Percentiles rank a stretch among this genome's conserved stretches.
Conservation (phyloP, 768 basidiomycete species). For the Mycena galopus region DNA sequence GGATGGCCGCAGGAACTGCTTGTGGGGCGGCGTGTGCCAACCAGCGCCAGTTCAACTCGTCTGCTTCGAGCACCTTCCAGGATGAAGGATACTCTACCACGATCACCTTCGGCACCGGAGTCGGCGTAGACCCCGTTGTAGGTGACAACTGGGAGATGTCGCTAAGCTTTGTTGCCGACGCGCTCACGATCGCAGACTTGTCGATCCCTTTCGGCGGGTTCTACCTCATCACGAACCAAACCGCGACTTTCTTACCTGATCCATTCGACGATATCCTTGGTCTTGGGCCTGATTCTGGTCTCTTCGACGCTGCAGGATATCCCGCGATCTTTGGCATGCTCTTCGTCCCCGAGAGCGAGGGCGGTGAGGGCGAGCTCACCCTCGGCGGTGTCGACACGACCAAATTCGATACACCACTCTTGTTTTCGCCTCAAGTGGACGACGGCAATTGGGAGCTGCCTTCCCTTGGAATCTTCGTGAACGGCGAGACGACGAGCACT, state of each 20-base stretch:
- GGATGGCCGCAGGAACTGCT: constrained; percentile 19
- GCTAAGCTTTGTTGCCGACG: constrained; percentile 44
- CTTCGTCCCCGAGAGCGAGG: constrained; percentile 39
- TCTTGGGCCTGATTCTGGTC: constrained; percentile 39
- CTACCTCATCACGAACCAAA: constrained; percentile 51
- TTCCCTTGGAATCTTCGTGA: constrained; percentile 55
- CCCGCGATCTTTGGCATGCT: constrained; percentile 48
- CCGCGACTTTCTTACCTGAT: constrained; percentile 31
- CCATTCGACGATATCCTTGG: constrained; percentile 39
- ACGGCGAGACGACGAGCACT: constrained; percentile 61
- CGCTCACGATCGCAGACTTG: constrained; percentile 47
- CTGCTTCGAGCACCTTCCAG: constrained; percentile 24
- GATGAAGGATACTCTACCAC: not conserved
- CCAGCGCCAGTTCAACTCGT: constrained; percentile 28
- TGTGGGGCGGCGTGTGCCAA: too few relatives aligned
- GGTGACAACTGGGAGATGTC: constrained; percentile 44
- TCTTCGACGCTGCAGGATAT: constrained; percentile 39
- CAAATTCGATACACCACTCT: constrained; percentile 40
- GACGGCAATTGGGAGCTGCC: not conserved
- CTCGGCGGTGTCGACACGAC: constrained; percentile 50
- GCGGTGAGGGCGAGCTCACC: constrained; percentile 48
- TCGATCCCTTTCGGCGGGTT: constrained; percentile 38
- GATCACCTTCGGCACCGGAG: constrained; percentile 29
- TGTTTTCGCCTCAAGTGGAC: constrained; percentile 1
- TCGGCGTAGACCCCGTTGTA: constrained; percentile 47